phyloP scores from a whole-genome alignment of 208 protist genomes.

The Leishmania major region DNA sequence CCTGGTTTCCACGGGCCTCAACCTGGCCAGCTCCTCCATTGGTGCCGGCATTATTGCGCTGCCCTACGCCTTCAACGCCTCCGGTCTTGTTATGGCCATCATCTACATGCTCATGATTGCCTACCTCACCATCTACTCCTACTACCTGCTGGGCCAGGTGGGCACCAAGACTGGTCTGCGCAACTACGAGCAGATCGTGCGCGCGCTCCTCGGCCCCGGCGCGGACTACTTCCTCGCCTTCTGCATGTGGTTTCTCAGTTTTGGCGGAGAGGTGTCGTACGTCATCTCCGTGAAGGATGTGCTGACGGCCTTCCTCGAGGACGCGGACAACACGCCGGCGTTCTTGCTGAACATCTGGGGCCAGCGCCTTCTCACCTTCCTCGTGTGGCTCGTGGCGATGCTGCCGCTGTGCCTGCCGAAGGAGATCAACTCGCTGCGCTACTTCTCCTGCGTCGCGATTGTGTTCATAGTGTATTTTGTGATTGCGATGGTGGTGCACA shows the following conservation, averaged over 20 bases:
- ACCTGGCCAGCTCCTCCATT: slow-evolving; percentile 48
- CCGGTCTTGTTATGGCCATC: slow-evolving; percentile 46
- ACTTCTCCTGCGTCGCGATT: slow-evolving; percentile 63
- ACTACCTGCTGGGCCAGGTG: slow-evolving; percentile 43
- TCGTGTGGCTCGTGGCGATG: slow-evolving; percentile 65
- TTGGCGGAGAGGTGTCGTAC: slow-evolving; percentile 73
- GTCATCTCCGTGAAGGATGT: slow-evolving; percentile 76
- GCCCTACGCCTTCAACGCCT: slow-evolving; percentile 53
- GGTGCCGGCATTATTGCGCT: slow-evolving; percentile 66
- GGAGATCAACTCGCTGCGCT: slow-evolving; percentile 84
- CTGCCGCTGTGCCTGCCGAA: slow-evolving; percentile 77
- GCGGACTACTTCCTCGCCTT: slow-evolving; percentile 61
- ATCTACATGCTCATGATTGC: slow-evolving; percentile 38
- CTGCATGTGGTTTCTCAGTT: slow-evolving; percentile 56
- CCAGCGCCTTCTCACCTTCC: slow-evolving; percentile 46
- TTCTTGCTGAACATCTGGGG: slow-evolving; percentile 37
- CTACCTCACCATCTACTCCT: slow-evolving; percentile 59
- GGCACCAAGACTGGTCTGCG: slow-evolving; percentile 36
- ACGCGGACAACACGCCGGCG: slow-evolving; percentile 28
- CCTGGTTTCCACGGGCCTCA: slow-evolving; percentile 54
- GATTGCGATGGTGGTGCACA: slow-evolving; percentile 64
- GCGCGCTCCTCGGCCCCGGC: slow-evolving; percentile 44
- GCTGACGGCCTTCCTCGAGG: slow-evolving; percentile 49
- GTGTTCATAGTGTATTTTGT: slow-evolving; percentile 80
- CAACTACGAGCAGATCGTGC: slow-evolving; percentile 54